These are phyloP conservation scores for Aspergillus sp. DNA, from an alignment of 2,329 filamentous ascomycete species.

Conservation along the genomic window DNA sequence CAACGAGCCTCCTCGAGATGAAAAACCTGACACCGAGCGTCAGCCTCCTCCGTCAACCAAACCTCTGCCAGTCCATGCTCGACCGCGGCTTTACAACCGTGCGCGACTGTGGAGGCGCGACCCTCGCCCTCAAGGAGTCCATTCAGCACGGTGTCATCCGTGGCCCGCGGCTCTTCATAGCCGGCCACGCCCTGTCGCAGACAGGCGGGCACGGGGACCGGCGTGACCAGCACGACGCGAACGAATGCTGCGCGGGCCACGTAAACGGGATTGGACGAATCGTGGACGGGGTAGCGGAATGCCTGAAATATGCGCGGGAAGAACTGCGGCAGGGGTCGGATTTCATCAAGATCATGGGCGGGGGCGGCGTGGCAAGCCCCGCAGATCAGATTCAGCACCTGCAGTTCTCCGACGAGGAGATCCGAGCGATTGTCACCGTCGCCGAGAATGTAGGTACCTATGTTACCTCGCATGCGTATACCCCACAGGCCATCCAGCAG, in stretches of 20 bases:
- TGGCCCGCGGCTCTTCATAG: slow-evolving; percentile 60
- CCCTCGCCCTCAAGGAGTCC: slow-evolving; percentile 48
- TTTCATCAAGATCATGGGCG: slow-evolving; percentile 66
- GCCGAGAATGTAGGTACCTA: slow-evolving; percentile 56
- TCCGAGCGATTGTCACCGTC: slow-evolving; percentile 57
- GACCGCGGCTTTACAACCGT: slow-evolving; percentile 62
- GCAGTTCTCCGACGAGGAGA: slow-evolving; percentile 63
- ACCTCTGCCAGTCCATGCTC: slow-evolving; percentile 50
- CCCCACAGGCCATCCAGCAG: slow-evolving; percentile 58
- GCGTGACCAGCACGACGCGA: slow-evolving; percentile 36
- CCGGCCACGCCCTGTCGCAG: slow-evolving; percentile 58
- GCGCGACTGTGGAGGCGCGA: slow-evolving; percentile 61
- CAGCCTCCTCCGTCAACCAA: slow-evolving; percentile 16
- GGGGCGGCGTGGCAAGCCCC: slow-evolving; percentile 61
- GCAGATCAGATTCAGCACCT: slow-evolving; percentile 58
- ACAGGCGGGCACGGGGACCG: slow-evolving; percentile 61
- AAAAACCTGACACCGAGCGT: slow-evolving; percentile 35
- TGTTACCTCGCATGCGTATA: slow-evolving; percentile 64
- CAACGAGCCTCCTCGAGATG: slow-evolving; percentile 43
- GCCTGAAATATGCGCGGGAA: slow-evolving; percentile 57
- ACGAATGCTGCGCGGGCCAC: slow-evolving; percentile 53
- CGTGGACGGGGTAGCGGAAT: slow-evolving; percentile 60
- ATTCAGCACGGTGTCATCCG: slow-evolving; percentile 58
- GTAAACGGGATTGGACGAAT: slow-evolving; percentile 46
- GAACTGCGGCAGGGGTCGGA: slow-evolving; percentile 61